phyloP scores from a whole-genome alignment of 129 eudicot species.

The carrot (Daucus carota) region DH1_v3.0 NC_030386.2:34428501-34429000 shows the following conservation, averaged over 20 bases:
- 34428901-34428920: neutral
- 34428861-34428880: conserved; percentile 1
- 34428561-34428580: conserved; percentile 8
- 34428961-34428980: neutral
- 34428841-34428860: conserved; percentile 5
- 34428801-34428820: neutral
- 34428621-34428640: neutral
- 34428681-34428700: conserved; percentile 1
- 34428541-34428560: neutral
- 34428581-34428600: conserved; percentile 12
- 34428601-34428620: neutral
- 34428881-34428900: neutral
- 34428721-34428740: conserved; percentile 1
- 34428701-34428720: conserved; percentile 9
- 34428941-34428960: neutral
- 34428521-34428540: conserved; percentile 8
- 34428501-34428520: conserved; percentile 8
- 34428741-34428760: neutral
- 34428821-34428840: neutral
- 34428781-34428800: neutral
- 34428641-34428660: conserved; percentile 7
- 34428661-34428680: conserved; percentile 8
- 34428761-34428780: conserved; percentile 9
- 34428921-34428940: neutral
- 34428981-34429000: neutral